phyloP scores from a whole-genome alignment of 2,329 filamentous ascomycete species.

The Fusarium caatingaense region DNA sequence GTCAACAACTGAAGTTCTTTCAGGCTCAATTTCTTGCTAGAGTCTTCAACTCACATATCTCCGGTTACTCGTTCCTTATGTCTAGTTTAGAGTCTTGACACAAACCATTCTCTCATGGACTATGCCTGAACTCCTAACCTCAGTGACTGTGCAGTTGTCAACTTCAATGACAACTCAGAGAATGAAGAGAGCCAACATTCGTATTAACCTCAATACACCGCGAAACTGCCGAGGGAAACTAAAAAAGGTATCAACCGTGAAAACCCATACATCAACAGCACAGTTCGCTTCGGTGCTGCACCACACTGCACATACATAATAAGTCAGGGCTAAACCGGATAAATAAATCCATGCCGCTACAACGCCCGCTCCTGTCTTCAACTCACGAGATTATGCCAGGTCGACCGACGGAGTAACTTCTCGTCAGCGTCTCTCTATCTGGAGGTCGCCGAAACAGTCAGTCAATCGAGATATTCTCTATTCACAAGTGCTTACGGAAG shows the following conservation, averaged over 20 bases:
- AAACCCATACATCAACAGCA: not conserved
- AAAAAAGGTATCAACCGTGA: constrained; percentile 8
- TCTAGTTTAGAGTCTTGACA: not conserved
- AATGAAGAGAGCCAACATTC: constrained; percentile 1
- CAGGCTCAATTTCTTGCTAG: not conserved
- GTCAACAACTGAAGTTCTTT: not conserved
- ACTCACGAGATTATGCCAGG: constrained; percentile 6
- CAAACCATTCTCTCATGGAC: not conserved
- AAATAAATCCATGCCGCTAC: constrained; percentile 32
- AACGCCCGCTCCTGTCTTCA: constrained; percentile 14
- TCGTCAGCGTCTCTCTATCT: constrained; percentile 28
- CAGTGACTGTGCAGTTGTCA: constrained; percentile 1
- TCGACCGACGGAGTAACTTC: constrained; percentile 1
- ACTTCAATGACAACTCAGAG: constrained; percentile 15
- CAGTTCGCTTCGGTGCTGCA: not conserved
- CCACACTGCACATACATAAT: constrained; percentile 1
- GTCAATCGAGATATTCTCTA: constrained; percentile 7
- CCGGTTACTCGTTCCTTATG: not conserved
- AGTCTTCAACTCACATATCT: not conserved
- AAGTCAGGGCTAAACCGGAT: constrained; percentile 27
- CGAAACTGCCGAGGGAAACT: constrained; percentile 39
- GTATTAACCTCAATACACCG: constrained; percentile 14
- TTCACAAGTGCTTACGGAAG: constrained; percentile 26
- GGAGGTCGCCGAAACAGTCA: constrained; percentile 5
- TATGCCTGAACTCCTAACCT: constrained; percentile 4